phyloP scores from a whole-genome alignment of 2,329 filamentous ascomycete species.

The Tympanopsis confertula region DNA sequence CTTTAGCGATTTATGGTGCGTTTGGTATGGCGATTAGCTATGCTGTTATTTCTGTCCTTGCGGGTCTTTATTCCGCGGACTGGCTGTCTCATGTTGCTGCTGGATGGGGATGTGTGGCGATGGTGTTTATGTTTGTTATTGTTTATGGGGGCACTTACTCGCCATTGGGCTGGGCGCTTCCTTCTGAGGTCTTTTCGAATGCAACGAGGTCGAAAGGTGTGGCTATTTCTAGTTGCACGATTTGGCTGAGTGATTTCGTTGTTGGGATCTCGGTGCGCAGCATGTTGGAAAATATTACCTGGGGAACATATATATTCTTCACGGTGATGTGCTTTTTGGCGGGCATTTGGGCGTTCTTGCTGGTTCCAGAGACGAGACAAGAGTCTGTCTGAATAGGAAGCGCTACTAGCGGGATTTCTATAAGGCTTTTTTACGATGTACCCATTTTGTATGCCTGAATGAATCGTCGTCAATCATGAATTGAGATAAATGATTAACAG shows the following conservation, averaged over 20 bases:
- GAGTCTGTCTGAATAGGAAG: too few relatives aligned
- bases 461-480: too few relatives aligned
- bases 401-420: too few relatives aligned
- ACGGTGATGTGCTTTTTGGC: constrained; percentile 37
- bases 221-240: constrained; percentile 16
- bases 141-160: constrained; percentile 16
- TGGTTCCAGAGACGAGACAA: constrained; percentile 38
- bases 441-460: too few relatives aligned
- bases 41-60: constrained; percentile 37
- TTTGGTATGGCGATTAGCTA: constrained; percentile 18
- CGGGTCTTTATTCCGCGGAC: constrained; percentile 31
- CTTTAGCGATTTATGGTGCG: not conserved
- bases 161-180: constrained; percentile 22
- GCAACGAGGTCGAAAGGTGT: constrained; percentile 22
- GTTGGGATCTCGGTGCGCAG: constrained; percentile 39
- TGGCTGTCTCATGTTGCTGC: constrained; percentile 33
- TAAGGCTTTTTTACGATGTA: too few relatives aligned
- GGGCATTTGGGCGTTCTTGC: constrained; percentile 31
- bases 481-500: too few relatives aligned
- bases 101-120: constrained; percentile 42
- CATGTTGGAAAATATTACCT: constrained; percentile 35
- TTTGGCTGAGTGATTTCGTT: constrained; percentile 23
- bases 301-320: constrained; percentile 39
- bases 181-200: constrained; percentile 21
- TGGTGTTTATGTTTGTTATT: constrained; percentile 15